phyloP scores from a whole-genome alignment of 768 basidiomycete species.

The Artomyces pyxidatus region DNA sequence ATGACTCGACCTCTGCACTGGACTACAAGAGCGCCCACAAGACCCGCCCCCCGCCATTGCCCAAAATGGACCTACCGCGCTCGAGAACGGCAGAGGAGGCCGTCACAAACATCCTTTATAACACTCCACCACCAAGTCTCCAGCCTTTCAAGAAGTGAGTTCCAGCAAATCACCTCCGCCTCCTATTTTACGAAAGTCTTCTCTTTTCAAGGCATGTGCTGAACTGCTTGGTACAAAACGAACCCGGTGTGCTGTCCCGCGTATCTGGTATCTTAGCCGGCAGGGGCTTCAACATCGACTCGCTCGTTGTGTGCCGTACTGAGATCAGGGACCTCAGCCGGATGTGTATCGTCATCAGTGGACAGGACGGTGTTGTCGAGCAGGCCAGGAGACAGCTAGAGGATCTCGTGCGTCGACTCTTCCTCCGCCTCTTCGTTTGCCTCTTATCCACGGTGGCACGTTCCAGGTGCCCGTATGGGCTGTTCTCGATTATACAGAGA shows the following conservation, averaged over 20 bases:
- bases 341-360: slow-evolving; percentile 95
- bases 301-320: slow-evolving; percentile 94
- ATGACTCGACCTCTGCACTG: slow-evolving; percentile 91
- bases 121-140: slow-evolving; percentile 84
- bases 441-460: not conserved
- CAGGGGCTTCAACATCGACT: slow-evolving; percentile 97
- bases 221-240: slow-evolving; percentile 98
- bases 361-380: slow-evolving; percentile 96
- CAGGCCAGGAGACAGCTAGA: slow-evolving; percentile 94
- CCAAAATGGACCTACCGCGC: slow-evolving; percentile 77
- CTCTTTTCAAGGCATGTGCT: slow-evolving; percentile 65
- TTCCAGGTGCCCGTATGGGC: slow-evolving; percentile 96
- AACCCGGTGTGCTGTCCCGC: slow-evolving; percentile 97
- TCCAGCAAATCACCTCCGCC: not conserved
- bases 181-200: not conserved
- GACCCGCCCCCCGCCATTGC: slow-evolving; percentile 74
- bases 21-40: slow-evolving; percentile 80
- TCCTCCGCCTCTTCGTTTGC: not conserved
- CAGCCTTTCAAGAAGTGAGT: slow-evolving; percentile 90
- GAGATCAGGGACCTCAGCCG: slow-evolving; percentile 95
- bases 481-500: slow-evolving; percentile 95
- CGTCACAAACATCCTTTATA: slow-evolving; percentile 95
- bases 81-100: slow-evolving; percentile 88
- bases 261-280: slow-evolving; percentile 97
- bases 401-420: slow-evolving; percentile 67